Percentiles rank a stretch among this genome's conserved stretches.
phyloP scores from a whole-genome alignment of 306 rosid species.

The Castanea crenata region DNA sequence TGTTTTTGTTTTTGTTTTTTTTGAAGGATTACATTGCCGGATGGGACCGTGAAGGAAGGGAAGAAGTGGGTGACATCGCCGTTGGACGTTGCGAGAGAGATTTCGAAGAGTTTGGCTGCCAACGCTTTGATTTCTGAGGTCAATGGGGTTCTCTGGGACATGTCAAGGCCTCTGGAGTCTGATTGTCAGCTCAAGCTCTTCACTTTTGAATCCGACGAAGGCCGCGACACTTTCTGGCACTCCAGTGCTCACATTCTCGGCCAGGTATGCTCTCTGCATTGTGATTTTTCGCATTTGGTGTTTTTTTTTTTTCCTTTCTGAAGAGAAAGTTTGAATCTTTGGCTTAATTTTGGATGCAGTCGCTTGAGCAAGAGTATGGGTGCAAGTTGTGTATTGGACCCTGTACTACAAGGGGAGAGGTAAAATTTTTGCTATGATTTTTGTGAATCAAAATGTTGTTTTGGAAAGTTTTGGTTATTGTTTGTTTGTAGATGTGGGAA shows the following conservation, averaged over 20 bases:
- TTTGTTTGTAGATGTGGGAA: background rate
- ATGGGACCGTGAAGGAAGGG: constrained; percentile 66
- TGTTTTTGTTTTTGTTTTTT: background rate
- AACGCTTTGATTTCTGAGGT: constrained; percentile 82
- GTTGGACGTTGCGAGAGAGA: constrained; percentile 68
- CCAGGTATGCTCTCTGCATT: constrained; percentile 42
- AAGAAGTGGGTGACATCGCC: constrained; percentile 81
- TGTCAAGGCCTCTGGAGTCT: constrained; percentile 69
- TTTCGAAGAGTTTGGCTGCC: constrained; percentile 72
- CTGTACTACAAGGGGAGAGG: constrained; percentile 98
- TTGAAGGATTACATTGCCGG: constrained; percentile 61
- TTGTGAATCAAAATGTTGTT: background rate
- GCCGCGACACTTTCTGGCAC: constrained; percentile 97
- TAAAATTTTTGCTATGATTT: background rate
- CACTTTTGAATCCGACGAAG: constrained; percentile 73
- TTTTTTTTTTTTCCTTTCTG: background rate
- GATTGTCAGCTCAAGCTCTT: constrained; percentile 71
- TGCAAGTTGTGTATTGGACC: constrained; percentile 98
- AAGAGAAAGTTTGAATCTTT: background rate
- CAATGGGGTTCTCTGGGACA: constrained; percentile 88
- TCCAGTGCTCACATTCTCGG: constrained; percentile 99
- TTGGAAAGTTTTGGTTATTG: background rate
- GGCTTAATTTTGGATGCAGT: constrained; percentile 35
- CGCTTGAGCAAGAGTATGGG: constrained; percentile 81
- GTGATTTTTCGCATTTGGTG: background rate